A percentile compares a stretch with the other conserved stretches of the same genome.
Conservation (phyloP, 306 rosid species). For the Citrullus colocynthis region DNA sequence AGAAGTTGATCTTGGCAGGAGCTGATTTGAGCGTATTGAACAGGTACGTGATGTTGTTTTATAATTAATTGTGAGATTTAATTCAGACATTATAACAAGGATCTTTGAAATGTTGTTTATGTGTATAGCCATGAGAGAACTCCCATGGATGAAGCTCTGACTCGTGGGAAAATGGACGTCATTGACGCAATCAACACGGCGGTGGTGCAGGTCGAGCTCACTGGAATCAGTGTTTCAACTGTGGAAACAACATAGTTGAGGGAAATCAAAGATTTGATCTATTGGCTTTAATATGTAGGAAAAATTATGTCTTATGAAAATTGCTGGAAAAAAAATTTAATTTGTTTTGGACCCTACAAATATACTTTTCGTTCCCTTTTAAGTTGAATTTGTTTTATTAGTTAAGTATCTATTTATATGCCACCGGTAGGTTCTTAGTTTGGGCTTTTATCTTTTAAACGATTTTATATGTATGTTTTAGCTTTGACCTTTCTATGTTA, state of each 20-base stretch:
- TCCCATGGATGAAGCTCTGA: slow-evolving; percentile 85
- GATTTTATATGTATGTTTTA: no score
- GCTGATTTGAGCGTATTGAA: slow-evolving; percentile 53
- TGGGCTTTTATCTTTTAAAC: no score
- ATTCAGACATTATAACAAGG: background rate
- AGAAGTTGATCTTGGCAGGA: slow-evolving; percentile 78
- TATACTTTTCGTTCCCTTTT: no score
- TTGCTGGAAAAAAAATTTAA: no score
- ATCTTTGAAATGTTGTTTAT: background rate
- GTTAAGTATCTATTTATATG: no score
- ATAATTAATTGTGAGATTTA: background rate
- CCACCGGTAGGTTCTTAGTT: no score
- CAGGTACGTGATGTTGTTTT: slow-evolving; percentile 27
- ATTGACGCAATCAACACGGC: slow-evolving; percentile 69
- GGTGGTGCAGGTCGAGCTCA: slow-evolving; percentile 55
- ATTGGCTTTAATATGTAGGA: background rate
- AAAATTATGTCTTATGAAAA: background rate
- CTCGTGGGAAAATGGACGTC: slow-evolving; percentile 48
- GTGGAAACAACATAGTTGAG: background rate
- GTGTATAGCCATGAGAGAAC: slow-evolving; percentile 56
- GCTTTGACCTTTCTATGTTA: no score
- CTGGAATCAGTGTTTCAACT: slow-evolving; percentile 30
- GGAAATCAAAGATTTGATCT: background rate
- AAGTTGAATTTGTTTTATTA: no score
- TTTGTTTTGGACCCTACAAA: no score